Conservation (phyloP, 495 filamentous ascomycete genomes). For the Chaetomidium leptoderma region DNA sequence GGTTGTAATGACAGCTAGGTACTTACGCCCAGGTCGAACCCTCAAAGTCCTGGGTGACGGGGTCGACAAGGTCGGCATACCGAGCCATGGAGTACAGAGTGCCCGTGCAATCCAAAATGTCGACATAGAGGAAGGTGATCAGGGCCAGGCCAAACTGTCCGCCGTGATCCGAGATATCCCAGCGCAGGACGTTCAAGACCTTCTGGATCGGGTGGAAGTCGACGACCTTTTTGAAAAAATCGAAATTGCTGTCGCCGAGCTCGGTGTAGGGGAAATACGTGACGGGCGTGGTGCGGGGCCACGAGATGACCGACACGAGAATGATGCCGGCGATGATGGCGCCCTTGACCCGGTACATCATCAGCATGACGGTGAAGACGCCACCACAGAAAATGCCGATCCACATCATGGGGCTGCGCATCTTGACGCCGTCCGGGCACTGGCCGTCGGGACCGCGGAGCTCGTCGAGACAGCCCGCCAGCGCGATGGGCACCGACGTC, state of each 20-base stretch:
- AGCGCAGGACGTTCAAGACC: slow-evolving; percentile 61
- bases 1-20: too few species aligned
- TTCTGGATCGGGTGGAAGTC: slow-evolving; percentile 69
- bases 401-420: slow-evolving; percentile 76
- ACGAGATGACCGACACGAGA: slow-evolving; percentile 78
- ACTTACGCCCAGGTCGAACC: slow-evolving; percentile 61
- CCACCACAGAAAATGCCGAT: slow-evolving; percentile 80
- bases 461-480: slow-evolving; percentile 59
- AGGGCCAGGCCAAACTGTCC: slow-evolving; percentile 71
- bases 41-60: slow-evolving; percentile 71
- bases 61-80: slow-evolving; percentile 69
- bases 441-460: slow-evolving; percentile 38
- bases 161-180: slow-evolving; percentile 58
- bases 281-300: slow-evolving; percentile 67
- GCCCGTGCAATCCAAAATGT: slow-evolving; percentile 73
- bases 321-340: slow-evolving; percentile 76
- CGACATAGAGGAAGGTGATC: slow-evolving; percentile 81
- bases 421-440: slow-evolving; percentile 55
- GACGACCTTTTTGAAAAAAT: slow-evolving; percentile 81
- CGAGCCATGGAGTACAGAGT: slow-evolving; percentile 81
- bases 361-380: slow-evolving; percentile 66
- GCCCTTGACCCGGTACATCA: slow-evolving; percentile 80
- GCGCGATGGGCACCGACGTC: slow-evolving; percentile 54
- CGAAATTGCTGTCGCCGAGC: slow-evolving; percentile 60
- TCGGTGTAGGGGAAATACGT: slow-evolving; percentile 72